A percentile compares a stretch with the other conserved stretches of the same genome.
These are phyloP conservation scores for Inosperma sp. DNA, from an alignment of 768 basidiomycete genomes.

Conservation along the genomic window DNA sequence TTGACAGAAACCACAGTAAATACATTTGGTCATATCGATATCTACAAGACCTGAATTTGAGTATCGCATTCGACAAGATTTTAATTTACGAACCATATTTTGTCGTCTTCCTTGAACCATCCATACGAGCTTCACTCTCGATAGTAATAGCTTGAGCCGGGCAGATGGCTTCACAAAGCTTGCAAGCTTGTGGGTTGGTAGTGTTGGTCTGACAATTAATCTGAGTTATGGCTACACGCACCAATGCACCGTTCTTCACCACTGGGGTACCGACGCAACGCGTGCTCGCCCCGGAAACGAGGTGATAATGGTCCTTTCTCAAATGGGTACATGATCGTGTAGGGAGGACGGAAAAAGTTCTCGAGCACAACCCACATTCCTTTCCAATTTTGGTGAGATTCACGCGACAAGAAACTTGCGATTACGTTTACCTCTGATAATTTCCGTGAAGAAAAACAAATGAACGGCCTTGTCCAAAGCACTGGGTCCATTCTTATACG, in stretches of 20 bases:
- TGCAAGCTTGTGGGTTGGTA: conserved; percentile 70
- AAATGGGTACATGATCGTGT: conserved; percentile 97
- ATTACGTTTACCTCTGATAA: conserved; percentile 72
- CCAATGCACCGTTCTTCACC: conserved; percentile 99
- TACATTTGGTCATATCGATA: conserved; percentile 99
- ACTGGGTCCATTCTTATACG: conserved; percentile 75
- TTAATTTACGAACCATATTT: conserved; percentile 73
- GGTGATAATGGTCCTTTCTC: conserved; percentile 98
- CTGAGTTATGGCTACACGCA: conserved; percentile 38
- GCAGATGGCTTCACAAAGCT: conserved; percentile 98
- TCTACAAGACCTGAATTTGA: conserved; percentile 42
- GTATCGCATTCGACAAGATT: conserved; percentile 8
- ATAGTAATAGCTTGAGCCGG: conserved; percentile 99
- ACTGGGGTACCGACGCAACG: conserved; percentile 90
- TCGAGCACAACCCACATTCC: conserved; percentile 98
- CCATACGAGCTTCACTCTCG: conserved; percentile 92
- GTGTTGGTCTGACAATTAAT: conserved; percentile 1
- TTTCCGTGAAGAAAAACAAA: conserved; percentile 98
- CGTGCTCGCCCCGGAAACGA: conserved; percentile 98
- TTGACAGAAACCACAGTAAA: conserved; percentile 99
- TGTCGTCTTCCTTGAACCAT: conserved; percentile 94
- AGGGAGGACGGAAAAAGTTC: conserved; percentile 90
- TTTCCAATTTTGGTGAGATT: conserved; percentile 30
- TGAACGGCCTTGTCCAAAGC: conserved; percentile 96
- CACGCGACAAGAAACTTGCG: background rate